Base-by-base conservation (phyloP, 768 basidiomycete species). In the Phylloporus sp. region DNA sequence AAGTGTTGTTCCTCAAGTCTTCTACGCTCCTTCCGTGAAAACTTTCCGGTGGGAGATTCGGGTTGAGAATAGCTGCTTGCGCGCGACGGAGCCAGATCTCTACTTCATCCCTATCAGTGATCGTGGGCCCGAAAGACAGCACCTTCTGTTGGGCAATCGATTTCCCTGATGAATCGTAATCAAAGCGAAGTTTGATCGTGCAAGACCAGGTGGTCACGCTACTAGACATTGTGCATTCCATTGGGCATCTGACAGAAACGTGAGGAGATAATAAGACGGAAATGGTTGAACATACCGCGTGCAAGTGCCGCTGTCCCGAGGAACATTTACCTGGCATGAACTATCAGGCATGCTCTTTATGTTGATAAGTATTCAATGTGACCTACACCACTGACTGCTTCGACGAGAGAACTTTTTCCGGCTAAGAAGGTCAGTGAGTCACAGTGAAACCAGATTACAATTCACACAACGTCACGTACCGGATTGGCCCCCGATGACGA, bases 251-350 rank as follows among this genome's bases (percentile, higher is more conserved):
- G 36, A 15, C 9, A 7, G 3, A 20, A 42, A 38, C 9, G 9
- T 62, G 37, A 45, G 34, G 21, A 20, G 6, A 23, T 22, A n/a
- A 42, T 7, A 13, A 10, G 31, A 20, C n/a, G 1, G 9, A 33
- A 34, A 21, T 1, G 9, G 15, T 21, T 26, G 14, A n/a, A 42
- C 50, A 24, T 3, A 76, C 80, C 78, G 67, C 0, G 79, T 81
- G 42, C 80, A 81, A 1, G 79, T 81, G 18, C 79, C 79, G 34
- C 76, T 77, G 33, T 81, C 81, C 26, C 81, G 67, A 10, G 81
- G 81, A 23, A 83, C 80, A 39, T 65, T 77, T 24, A 82, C 77
- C 81, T 82, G 32, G 15, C 1, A 27, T 15, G 24, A 38, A 18
- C 5, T 9, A 15, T 54, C 24, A 58, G 17, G 10, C 15, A 34